Evolutionary conservation across 805 yeast genomes (phyloP).

Genomic region (Candida xyloterini): DNA sequence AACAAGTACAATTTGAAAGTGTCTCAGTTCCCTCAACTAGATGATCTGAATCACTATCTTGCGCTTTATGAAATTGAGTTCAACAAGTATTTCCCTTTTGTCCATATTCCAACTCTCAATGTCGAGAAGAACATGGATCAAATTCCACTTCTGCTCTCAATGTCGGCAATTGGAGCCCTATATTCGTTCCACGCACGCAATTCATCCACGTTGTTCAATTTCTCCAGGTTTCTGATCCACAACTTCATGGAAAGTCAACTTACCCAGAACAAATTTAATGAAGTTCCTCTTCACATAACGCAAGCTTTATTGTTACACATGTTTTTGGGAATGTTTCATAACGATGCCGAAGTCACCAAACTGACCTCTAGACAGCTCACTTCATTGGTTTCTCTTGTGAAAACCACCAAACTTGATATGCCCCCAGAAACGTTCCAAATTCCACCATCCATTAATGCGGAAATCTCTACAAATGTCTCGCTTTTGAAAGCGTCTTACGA

Average conservation of each 20-base stretch:
- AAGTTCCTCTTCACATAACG: slow-evolving; percentile 54
- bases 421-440: slow-evolving; percentile 45
- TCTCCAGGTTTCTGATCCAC: slow-evolving; percentile 65
- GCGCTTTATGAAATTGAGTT: slow-evolving; percentile 74
- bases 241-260: slow-evolving; percentile 55
- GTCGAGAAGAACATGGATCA: slow-evolving; percentile 47
- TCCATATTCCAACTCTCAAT: slow-evolving; percentile 64
- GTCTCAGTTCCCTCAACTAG: slow-evolving; percentile 67
- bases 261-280: slow-evolving; percentile 45
- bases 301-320: slow-evolving; percentile 56
- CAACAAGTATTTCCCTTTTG: slow-evolving; percentile 78
- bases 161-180: slow-evolving; percentile 87
- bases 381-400: slow-evolving; percentile 52
- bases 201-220: slow-evolving; percentile 66
- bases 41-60: slow-evolving; percentile 74
- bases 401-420: slow-evolving; percentile 49
- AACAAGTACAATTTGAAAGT: slow-evolving; percentile 49
- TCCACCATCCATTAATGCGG: slow-evolving; percentile 38
- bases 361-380: slow-evolving; percentile 51
- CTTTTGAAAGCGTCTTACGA: slow-evolving; percentile 42
- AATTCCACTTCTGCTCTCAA: slow-evolving; percentile 68
- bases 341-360: slow-evolving; percentile 48
- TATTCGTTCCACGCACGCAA: slow-evolving; percentile 78
- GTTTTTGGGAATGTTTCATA: slow-evolving; percentile 54
- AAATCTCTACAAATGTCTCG: slow-evolving; percentile 10